Evolutionary conservation across 176 grass and related monocot genomes (phyloP), one percentile per base, ranked within the genome.

Genomic region (Olyra latifolia): DNA sequence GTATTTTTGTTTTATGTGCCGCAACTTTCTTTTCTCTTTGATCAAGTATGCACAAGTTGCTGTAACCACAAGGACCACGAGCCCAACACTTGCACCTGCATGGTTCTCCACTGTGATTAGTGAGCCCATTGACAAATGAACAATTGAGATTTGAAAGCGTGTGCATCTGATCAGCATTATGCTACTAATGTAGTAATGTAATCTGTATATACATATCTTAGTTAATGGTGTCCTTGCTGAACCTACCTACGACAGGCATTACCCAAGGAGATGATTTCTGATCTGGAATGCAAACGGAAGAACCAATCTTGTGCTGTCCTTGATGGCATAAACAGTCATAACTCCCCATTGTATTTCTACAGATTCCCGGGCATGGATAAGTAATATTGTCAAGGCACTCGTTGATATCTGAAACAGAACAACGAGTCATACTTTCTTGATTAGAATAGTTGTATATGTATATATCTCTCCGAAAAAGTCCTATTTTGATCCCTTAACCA

Each of bases 381-480:
- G 24, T 64, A 12, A 8, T 1, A 2, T 45, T 45, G 3, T 63
- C 14, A 30, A 3, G 14, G n/a, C 84, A 86, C 39, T 73, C 75
- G 15, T 86, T 2, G 38, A 85, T 64, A 50, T 85, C 84, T 86
- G 49, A 7, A 23, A 75, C 4, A 5, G 53, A 55, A 27, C 1
- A 42, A 41, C 7, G 5, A 45, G 10, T 45, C 43, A 32, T 1
- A 25, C 16, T 22, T 54, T 0, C 7, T 39, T 73, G 22, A 45
- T 45, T 45, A 4, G 13, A 45, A 11, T 45, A 11, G 43, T 45
- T 45, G 10, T 11, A 45, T 3, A n/a, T 45, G 43, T 45, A 45
- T 45, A 45, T 45, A 45, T 45, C 43, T 45, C 13, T 45, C 4
- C 43, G 10, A 45, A 11, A 15, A 3, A 47, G 45, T 15, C 15